These are phyloP conservation scores for Ceratobasidium sp. DNA, from an alignment of 1,284 basidiomycete genomes.

Conservation along the genomic window DNA sequence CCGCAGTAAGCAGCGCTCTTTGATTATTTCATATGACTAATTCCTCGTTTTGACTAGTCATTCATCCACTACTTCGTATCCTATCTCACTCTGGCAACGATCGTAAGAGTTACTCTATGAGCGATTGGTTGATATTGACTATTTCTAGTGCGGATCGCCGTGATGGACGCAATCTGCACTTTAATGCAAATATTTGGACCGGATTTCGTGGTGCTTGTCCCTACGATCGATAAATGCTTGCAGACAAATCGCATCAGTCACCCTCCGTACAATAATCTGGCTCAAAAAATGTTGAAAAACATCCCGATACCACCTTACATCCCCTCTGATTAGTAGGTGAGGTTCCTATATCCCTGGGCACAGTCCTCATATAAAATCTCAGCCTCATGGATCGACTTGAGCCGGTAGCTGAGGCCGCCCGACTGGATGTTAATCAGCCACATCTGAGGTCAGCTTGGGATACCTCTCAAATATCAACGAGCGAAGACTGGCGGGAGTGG, in stretches of 20 bases:
- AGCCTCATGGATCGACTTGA: constrained; percentile 33
- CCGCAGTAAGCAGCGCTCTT: constrained; percentile 49
- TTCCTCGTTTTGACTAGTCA: constrained; percentile 49
- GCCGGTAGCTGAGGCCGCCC: constrained; percentile 49
- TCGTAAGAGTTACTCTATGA: constrained; percentile 24
- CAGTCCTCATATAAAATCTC: background rate
- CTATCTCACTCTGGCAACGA: constrained; percentile 57
- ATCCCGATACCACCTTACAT: constrained; percentile 60
- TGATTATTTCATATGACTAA: background rate
- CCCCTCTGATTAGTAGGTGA: constrained; percentile 54
- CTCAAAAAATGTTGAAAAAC: constrained; percentile 60
- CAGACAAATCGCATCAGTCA: constrained; percentile 60
- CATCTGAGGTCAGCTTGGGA: constrained; percentile 66
- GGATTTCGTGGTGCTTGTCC: constrained; percentile 64
- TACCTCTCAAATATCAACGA: constrained; percentile 57
- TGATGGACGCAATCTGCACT: constrained; percentile 65
- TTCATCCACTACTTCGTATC: constrained; percentile 63
- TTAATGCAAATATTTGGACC: constrained; percentile 63
- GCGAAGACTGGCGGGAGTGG: constrained; percentile 67
- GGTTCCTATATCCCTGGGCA: background rate
- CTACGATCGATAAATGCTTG: constrained; percentile 63
- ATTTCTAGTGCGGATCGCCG: constrained; percentile 53
- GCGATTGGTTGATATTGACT: background rate
- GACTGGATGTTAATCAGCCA: constrained; percentile 64
- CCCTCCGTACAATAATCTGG: constrained; percentile 60